phyloP scores from a whole-genome alignment of 768 basidiomycete genomes.

The Tephrocybe sp. region DNA sequence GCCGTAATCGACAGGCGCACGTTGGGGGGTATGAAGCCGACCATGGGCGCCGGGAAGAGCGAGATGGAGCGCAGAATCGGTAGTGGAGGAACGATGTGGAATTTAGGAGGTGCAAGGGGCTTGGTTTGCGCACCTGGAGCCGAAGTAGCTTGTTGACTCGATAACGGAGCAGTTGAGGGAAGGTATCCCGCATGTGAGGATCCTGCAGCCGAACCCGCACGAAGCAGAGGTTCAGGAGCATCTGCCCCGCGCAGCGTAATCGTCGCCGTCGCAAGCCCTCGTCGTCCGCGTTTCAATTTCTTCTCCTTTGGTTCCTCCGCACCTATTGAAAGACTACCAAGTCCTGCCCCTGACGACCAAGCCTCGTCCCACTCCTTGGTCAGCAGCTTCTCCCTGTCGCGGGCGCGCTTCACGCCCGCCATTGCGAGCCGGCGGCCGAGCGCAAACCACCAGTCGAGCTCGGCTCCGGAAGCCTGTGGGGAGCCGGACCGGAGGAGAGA shows the following conservation, averaged over 20 bases:
- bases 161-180: background rate
- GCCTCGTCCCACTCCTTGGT: conserved; percentile 44
- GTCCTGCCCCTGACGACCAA: background rate
- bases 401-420: conserved; percentile 56
- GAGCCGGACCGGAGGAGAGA: conserved; percentile 52
- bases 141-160: background rate
- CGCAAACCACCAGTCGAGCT: background rate
- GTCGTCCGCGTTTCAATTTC: conserved; percentile 43
- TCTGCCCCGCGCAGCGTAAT: conserved; percentile 49
- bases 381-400: conserved; percentile 64
- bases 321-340: no score
- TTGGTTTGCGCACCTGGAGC: conserved; percentile 8
- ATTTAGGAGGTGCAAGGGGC: conserved; percentile 24
- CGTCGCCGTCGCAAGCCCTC: conserved; percentile 63
- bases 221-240: background rate
- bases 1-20: conserved; percentile 28
- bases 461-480: conserved; percentile 27
- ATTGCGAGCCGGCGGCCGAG: conserved; percentile 45
- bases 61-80: conserved; percentile 49
- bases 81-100: conserved; percentile 56
- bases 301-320: conserved; percentile 10
- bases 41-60: conserved; percentile 23
- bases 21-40: conserved; percentile 19
- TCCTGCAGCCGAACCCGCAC: conserved; percentile 9
- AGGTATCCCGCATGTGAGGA: background rate